These are phyloP conservation scores for Botrytis sinoallii DNA, from an alignment of 2,329 filamentous ascomycete genomes.

Conservation along the genomic window DNA sequence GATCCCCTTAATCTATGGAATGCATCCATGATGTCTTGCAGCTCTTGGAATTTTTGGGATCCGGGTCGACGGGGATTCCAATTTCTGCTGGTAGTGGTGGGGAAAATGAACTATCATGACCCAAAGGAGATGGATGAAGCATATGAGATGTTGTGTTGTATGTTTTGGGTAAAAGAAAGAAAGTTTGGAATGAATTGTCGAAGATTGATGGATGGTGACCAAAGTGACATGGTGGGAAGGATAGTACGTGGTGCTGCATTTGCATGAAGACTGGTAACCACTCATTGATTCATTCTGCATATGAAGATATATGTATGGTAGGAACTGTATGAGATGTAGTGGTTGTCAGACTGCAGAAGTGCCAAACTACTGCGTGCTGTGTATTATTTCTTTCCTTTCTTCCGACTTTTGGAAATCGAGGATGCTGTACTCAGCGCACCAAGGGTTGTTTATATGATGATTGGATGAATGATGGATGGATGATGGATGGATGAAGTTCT, in stretches of 20 bases:
- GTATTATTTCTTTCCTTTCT: conserved; percentile 17
- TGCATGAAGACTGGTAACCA: not conserved
- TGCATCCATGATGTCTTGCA: conserved; percentile 14
- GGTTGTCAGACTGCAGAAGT: conserved; percentile 16
- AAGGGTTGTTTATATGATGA: not conserved
- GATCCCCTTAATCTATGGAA: conserved; percentile 7
- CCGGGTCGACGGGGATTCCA: conserved; percentile 11
- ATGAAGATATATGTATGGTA: not conserved
- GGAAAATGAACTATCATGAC: not conserved
- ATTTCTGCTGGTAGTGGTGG: not conserved
- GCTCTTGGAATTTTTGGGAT: conserved; percentile 2
- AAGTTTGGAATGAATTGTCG: not conserved
- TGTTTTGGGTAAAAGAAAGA: conserved; percentile 3
- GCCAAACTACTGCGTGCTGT: conserved; percentile 6
- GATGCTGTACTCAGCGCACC: conserved; percentile 1
- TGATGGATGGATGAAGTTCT: not conserved
- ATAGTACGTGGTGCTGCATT: not conserved
- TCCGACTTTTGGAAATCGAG: conserved; percentile 9
- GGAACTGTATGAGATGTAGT: not conserved
- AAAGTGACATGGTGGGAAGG: not conserved
- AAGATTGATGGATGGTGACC: not conserved
- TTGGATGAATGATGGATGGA: not conserved
- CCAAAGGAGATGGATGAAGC: not conserved
- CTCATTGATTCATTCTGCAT: not conserved
- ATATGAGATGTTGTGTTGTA: conserved; percentile 8